Percentiles rank a stretch among this genome's conserved stretches.
Conservation (phyloP, 306 rosid genomes). For the Rosa multiflora region DNA sequence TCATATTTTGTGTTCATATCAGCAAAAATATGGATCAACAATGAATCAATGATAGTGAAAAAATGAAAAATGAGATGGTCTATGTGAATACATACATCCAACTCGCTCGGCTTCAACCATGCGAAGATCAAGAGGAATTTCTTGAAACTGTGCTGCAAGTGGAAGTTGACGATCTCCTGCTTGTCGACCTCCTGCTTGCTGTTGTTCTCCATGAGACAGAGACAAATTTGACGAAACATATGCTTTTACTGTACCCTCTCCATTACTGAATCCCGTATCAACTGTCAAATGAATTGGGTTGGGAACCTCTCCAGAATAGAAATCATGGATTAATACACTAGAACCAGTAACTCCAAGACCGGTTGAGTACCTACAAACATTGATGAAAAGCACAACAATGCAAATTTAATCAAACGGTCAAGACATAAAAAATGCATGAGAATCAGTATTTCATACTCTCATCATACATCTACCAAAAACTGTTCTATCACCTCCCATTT, state of each 20-base stretch:
- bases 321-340: conserved; percentile 85
- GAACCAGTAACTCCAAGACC: conserved; percentile 90
- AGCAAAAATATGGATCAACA: not conserved
- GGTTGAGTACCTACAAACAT: conserved; percentile 76
- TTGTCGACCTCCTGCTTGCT: conserved; percentile 23
- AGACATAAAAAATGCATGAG: not conserved
- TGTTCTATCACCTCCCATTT: not conserved
- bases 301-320: conserved; percentile 84
- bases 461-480: not conserved
- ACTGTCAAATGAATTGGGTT: conserved; percentile 91
- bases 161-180: conserved; percentile 60
- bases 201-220: conserved; percentile 81
- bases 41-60: not conserved
- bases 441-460: not conserved
- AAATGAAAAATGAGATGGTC: not conserved
- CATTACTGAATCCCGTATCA: conserved; percentile 82
- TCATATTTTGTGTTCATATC: not conserved
- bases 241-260: conserved; percentile 69
- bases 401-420: not conserved
- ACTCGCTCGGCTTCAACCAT: conserved; percentile 92
- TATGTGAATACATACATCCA: conserved; percentile 59
- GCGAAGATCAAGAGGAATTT: conserved; percentile 85
- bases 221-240: conserved; percentile 74
- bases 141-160: conserved; percentile 97
- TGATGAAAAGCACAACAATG: not conserved